Evolutionary conservation across 306 rosid genomes (phyloP), one percentile per base, ranked within the genome.

Genomic region (Alnus rubra): DNA sequence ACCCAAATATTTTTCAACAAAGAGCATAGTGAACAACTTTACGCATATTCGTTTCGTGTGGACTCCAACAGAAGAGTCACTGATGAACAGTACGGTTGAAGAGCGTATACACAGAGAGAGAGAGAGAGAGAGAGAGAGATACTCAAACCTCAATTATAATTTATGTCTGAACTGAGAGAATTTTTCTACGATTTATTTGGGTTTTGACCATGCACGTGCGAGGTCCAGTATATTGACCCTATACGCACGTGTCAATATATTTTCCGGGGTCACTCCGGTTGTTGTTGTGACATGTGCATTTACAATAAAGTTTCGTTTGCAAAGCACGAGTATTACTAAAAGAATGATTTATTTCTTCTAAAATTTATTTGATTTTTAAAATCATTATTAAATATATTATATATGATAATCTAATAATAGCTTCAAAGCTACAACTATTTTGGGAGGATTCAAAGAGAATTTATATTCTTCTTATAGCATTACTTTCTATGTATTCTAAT

Each of bases 1-100:
- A 49, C 14, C 14, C 11, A 8, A 39, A 45, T 39, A 58, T 14
- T 48, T 39, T 37, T 80, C 45, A 62, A 14, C 18, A 50, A 23
- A 44, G 60, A 51, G 69, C 30, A 54, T 31, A 6, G 15, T 31
- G 60, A 69, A 30, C 31, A 53, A 47, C 53, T 45, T 52, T 65
- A 44, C 48, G 50, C 33, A 52, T 71, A 76, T 68, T 73, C 79
- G 48, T 30, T 76, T 50, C 82, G 74, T 69, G 75, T 45, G 11
- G 65, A 51, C 69, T 73, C 49, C 8, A 65, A 73, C 1, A 67
- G 74, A 1, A 16, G 81, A 53, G 52, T 78, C 74, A 55, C 63
- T 23, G n/a, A 44, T 3, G 50, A 13, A 49, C 54, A 23, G 18
- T 5, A 14, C 7, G 62, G 33, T 31, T 31, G 45, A 0, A 44